Conservation (phyloP, 768 basidiomycete genomes). For the Boletus sp. region DNA sequence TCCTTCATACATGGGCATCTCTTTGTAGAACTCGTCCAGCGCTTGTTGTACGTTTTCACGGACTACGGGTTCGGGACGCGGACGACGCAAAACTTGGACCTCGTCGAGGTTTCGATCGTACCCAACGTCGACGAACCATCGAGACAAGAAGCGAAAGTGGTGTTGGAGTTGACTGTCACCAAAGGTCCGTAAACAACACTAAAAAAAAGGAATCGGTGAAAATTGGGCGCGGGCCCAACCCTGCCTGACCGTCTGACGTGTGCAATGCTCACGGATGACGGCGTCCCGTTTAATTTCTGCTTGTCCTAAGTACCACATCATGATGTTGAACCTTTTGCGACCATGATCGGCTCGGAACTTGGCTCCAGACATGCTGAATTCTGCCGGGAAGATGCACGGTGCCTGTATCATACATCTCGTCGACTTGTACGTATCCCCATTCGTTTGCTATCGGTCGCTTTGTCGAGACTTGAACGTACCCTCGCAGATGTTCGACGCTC, state of each 20-base stretch:
- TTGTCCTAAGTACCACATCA: too few species aligned
- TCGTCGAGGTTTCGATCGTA: constrained; percentile 41
- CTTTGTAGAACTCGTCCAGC: constrained; percentile 34
- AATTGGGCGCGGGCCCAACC: background rate
- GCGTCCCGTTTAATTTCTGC: background rate
- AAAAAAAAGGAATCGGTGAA: background rate
- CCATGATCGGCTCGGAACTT: background rate
- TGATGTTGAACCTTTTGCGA: background rate
- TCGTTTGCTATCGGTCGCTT: too few species aligned
- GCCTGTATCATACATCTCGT: constrained; percentile 45
- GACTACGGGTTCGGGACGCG: constrained; percentile 21
- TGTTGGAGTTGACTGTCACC: constrained; percentile 43
- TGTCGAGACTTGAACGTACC: background rate
- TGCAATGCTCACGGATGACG: background rate
- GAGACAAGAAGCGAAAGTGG: constrained; percentile 38
- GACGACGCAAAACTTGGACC: constrained; percentile 11
- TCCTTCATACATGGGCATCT: background rate
- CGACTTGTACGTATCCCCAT: constrained; percentile 39
- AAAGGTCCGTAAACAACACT: constrained; percentile 34
- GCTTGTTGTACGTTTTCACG: constrained; percentile 38
- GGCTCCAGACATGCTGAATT: constrained; percentile 44
- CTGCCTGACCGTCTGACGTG: background rate
- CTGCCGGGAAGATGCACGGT: constrained; percentile 36
- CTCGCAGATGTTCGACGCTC: constrained; percentile 40
- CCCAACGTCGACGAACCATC: constrained; percentile 36